phyloP scores from a whole-genome alignment of 441 rosid genomes.

The Populus hybrid region DNA sequence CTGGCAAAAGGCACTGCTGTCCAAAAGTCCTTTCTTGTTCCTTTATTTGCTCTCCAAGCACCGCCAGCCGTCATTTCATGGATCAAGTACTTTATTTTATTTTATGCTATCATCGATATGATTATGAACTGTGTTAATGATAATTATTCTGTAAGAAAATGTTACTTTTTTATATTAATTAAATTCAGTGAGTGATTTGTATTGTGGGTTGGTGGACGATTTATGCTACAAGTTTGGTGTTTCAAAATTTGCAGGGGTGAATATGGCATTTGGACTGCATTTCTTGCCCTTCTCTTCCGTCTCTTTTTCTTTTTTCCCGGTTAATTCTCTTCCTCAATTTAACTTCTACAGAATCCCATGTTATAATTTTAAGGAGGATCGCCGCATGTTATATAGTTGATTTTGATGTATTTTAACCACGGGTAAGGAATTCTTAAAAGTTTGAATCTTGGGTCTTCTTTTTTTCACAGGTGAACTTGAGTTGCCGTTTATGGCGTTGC shows the following conservation, averaged over 20 bases:
- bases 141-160: too few relatives aligned
- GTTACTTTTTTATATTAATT: background rate
- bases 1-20: conserved; percentile 72
- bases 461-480: conserved; percentile 77
- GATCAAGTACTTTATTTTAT: conserved; percentile 52
- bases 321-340: conserved; percentile 23
- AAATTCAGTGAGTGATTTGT: too few relatives aligned
- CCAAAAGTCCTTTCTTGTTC: conserved; percentile 78
- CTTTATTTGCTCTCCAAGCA: conserved; percentile 71
- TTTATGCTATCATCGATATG: background rate
- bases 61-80: conserved; percentile 65
- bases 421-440: background rate
- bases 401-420: background rate
- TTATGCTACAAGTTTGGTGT: conserved; percentile 9
- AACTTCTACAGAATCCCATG: background rate
- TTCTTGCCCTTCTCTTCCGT: conserved; percentile 77
- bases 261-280: conserved; percentile 86
- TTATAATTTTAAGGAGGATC: background rate
- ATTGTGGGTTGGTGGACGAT: background rate
- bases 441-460: background rate
- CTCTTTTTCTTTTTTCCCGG: conserved; percentile 86
- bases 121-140: background rate
- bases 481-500: conserved; percentile 69
- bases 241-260: conserved; percentile 63
- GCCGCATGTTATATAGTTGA: too few relatives aligned